Conservation (phyloP, 139 green algal genomes). For the Chlorella sp. region DNA sequence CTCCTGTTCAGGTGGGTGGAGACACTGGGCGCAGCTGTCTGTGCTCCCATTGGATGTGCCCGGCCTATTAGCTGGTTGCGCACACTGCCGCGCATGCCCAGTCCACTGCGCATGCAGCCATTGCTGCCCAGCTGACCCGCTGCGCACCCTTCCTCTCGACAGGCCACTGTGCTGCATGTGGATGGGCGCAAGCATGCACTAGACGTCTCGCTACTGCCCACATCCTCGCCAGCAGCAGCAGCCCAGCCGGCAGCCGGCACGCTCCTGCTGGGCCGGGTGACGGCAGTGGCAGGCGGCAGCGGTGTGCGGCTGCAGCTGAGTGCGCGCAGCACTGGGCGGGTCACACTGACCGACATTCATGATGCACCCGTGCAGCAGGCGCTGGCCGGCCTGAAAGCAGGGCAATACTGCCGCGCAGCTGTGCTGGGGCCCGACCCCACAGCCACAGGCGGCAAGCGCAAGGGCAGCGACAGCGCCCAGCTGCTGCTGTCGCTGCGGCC, state of each 20-base stretch:
- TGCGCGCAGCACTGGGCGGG: slow-evolving; percentile 43
- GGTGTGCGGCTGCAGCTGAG: slow-evolving; percentile 79
- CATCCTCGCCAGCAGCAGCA: neutral
- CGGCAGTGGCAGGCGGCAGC: slow-evolving; percentile 35
- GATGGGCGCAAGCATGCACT: slow-evolving; percentile 51
- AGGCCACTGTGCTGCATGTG: slow-evolving; percentile 37
- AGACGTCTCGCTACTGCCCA: slow-evolving; percentile 59
- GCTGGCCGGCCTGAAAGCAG: slow-evolving; percentile 63
- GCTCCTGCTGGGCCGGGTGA: slow-evolving; percentile 60
- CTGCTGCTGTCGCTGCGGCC: slow-evolving; percentile 69
- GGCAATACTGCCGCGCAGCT: slow-evolving; percentile 58
- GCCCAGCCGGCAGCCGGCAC: slow-evolving; percentile 26
- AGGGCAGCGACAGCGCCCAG: neutral
- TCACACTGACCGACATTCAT: slow-evolving; percentile 86
- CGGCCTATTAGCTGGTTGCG: too few species aligned
- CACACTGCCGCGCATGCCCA: too few species aligned
- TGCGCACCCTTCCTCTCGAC: too few species aligned
- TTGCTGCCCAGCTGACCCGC: too few species aligned
- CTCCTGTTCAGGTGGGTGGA: neutral
- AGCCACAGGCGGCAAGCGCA: slow-evolving; percentile 4
- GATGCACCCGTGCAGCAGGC: slow-evolving; percentile 74
- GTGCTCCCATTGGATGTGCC: too few species aligned
- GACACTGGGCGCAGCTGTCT: too few species aligned
- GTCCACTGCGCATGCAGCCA: too few species aligned
- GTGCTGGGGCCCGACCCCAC: slow-evolving; percentile 45